Percentiles rank a stretch among this genome's conserved stretches.
These are phyloP conservation scores for Jimgerdemannia flammicorona DNA, from an alignment of 192 early-diverging fungal species.

Conservation along the genomic window DNA sequence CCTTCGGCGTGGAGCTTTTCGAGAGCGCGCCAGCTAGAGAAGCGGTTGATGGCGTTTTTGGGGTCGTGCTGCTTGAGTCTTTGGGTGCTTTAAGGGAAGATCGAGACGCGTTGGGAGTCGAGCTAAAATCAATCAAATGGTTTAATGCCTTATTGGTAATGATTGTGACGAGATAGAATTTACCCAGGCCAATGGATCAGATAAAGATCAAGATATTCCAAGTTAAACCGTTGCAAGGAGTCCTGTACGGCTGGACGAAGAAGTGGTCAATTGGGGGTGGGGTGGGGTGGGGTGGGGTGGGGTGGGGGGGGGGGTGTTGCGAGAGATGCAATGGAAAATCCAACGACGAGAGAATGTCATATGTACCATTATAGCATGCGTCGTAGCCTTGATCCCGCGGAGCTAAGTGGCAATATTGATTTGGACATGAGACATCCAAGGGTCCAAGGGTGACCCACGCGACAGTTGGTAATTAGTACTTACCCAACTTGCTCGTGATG, in stretches of 20 bases:
- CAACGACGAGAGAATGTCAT: background rate
- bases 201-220: conserved; percentile 72
- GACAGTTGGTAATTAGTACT: background rate
- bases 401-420: conserved; percentile 24
- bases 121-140: no score
- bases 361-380: conserved; percentile 43
- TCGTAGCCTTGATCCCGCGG: conserved; percentile 69
- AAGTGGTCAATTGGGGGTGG: no score
- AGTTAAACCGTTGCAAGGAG: conserved; percentile 52
- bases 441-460: background rate
- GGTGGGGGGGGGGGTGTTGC: background rate
- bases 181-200: conserved; percentile 79
- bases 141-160: background rate
- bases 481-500: conserved; percentile 66
- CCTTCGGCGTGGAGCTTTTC: conserved; percentile 55
- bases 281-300: no score
- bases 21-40: conserved; percentile 58
- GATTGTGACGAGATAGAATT: conserved; percentile 1
- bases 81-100: conserved; percentile 21
- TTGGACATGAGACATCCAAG: conserved; percentile 1
- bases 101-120: background rate
- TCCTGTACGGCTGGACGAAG: conserved; percentile 40
- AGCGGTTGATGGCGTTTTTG: conserved; percentile 45
- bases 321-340: background rate
- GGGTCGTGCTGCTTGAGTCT: conserved; percentile 34